Base-by-base conservation (phyloP, 1,284 basidiomycete species). In the Anthracocystis setariae region DNA sequence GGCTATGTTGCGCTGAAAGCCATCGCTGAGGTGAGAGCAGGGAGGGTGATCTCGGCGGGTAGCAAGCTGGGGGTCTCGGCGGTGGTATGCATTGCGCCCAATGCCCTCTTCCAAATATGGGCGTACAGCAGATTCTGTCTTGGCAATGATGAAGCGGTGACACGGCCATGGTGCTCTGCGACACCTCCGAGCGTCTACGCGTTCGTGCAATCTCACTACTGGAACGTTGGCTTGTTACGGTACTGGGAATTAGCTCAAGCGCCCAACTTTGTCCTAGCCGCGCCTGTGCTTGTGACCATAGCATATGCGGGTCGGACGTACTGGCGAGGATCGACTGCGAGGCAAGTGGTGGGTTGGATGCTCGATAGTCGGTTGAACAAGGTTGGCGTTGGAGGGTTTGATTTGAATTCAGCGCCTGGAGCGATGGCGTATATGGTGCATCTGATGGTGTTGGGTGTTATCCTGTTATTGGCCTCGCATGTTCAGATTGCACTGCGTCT, bases 401-500 rank as follows among this genome's bases (percentile, higher is more conserved):
- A 27, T 10, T 38, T 64, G 18, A 0, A 5, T 12, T 23, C 47
- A 9, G 12, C 46, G 0, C 61, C 67, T 0, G 4, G 2, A 20
- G 50, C 84, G 20, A 71, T 86, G 0, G 91, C 92, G 0, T 89
- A 92, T 82, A 87, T 89, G 0, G 89, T 93, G 73, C 88, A 90
- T 20, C 79, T 89, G 17, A 72, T 88, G 32, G 84, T 91, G 47
- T 86, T 87, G 8, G 79, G 86, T 0, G 3, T 37, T 25, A 84
- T 91, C 18, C 85, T 98, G 20, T 85, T 94, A 9, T 88, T 94
- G 77, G 87, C 88, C 5, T 91, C 93, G 0, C 93, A 98, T 78
- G 91, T 91, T 0, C 95, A 98, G 81, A 98, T 98, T 68, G 86
- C 90, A 1, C 87, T 98, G 2, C 90, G 95, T 3, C 85, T 92